Evolutionary conservation across 2,329 filamentous ascomycete genomes (phyloP).

Genomic region (Aureobasidium leucospermi): DNA sequence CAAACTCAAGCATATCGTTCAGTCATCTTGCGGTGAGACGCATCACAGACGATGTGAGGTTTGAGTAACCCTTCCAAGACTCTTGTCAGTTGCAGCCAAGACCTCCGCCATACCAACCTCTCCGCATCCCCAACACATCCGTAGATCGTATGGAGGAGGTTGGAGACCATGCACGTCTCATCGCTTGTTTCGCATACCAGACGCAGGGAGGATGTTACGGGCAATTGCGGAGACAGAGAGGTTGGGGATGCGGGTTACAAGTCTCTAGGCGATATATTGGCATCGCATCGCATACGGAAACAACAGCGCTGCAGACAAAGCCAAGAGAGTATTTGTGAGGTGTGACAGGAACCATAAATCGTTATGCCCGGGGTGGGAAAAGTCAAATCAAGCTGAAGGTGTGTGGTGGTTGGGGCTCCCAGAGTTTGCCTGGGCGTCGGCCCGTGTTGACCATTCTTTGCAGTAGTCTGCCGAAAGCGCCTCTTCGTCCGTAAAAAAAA

Average conservation of each 20-base stretch:
- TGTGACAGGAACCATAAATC: not conserved
- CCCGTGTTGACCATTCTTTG: conserved; percentile 10
- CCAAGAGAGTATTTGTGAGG: not conserved
- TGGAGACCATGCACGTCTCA: not conserved
- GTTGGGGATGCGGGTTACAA: conserved; percentile 6
- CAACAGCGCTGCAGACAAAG: not conserved
- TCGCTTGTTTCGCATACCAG: not conserved
- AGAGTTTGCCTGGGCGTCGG: not conserved
- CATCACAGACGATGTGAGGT: not conserved
- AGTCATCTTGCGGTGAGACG: not conserved
- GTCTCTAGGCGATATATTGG: not conserved
- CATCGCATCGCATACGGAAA: not conserved
- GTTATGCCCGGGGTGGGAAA: not conserved
- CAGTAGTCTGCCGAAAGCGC: not conserved
- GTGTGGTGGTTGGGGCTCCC: conserved; percentile 1
- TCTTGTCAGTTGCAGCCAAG: conserved; percentile 9
- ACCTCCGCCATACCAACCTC: not conserved
- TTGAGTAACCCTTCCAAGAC: not conserved
- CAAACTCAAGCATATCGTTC: not conserved
- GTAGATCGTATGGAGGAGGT: not conserved
- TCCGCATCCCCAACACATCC: not conserved
- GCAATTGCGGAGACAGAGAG: not conserved
- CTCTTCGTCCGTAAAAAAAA: not conserved
- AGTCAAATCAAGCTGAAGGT: not conserved
- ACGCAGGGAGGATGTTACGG: not conserved